Base-by-base conservation (phyloP, 257 asterid species). In the Solanum bukasovii region DNA sequence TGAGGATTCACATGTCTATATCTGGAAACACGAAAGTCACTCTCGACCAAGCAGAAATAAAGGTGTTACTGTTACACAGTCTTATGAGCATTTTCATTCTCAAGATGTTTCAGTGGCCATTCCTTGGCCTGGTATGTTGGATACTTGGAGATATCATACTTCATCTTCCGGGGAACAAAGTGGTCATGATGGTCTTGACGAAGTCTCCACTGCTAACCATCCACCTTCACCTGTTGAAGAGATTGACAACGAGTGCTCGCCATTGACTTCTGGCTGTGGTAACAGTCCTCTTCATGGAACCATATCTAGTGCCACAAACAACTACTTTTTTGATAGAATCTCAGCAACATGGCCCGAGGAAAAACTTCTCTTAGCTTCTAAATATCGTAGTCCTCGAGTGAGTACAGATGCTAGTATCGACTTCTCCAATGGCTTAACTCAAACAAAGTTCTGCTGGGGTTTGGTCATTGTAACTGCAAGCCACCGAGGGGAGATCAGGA, bases 271-370 rank as follows among this genome's bases (percentile, higher is more conserved):
- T 3, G 91, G 94, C 12, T 91, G 93, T 91, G 88, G 91, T 87
- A 92, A 87, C 71, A 94, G 96, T 88, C 98, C 98, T 3, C 90
- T 92, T 13, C 91, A 92, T 63, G 96, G 95, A 37, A 91, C 93
- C 31, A 91, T 93, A 71, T 90, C 94, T 1, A 89, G 89, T 79
- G 95, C 95, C 40, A 84, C 94, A 14, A 93, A 96, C 88, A 90
- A 93, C 88, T 93, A 91, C 91, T 92, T 95, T 59, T 94, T 94
- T 31, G 98, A 96, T 85, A 94, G 96, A 90, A 92, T 94, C 85
- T 92, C 99, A 6, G 95, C 93, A 34, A 93, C 99, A 38, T 96
- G 98, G 99, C 98, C 99, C 0, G 99, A 97, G 95, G 99, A 97
- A 92, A 95, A 93, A 88, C 95, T 94, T 49, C n/a, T 90, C 46